Evolutionary conservation across 192 early-diverging fungal genomes (phyloP).

Genomic region (Mortierella claussenii): DNA sequence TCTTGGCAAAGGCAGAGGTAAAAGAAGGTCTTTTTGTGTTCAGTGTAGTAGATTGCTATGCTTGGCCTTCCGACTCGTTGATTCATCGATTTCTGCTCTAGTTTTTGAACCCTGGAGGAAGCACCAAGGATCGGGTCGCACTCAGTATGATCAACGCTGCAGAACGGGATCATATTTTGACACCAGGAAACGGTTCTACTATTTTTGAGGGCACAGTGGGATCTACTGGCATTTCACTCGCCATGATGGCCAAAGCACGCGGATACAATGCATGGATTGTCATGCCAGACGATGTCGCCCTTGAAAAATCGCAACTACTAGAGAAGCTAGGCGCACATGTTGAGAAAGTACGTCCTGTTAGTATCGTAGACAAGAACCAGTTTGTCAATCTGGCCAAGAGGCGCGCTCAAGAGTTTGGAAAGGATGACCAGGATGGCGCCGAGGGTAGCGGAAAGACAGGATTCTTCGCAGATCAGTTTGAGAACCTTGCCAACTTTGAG

Average conservation of each 20-base stretch:
- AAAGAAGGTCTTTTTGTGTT: not conserved
- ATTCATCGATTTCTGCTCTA: conserved; percentile 30
- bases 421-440: conserved; percentile 4
- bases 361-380: conserved; percentile 90
- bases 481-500: conserved; percentile 86
- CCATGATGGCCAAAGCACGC: conserved; percentile 87
- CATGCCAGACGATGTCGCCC: conserved; percentile 94
- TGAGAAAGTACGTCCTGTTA: conserved; percentile 90
- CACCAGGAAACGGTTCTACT: conserved; percentile 77
- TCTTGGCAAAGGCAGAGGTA: conserved; percentile 69
- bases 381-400: conserved; percentile 91
- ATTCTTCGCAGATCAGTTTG: conserved; percentile 95
- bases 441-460: conserved; percentile 46
- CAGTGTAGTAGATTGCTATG: too few species aligned
- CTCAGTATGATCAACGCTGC: conserved; percentile 85
- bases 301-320: conserved; percentile 89
- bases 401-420: conserved; percentile 75
- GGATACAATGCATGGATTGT: conserved; percentile 96
- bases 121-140: conserved; percentile 94
- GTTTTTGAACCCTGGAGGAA: conserved; percentile 93
- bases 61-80: too few species aligned
- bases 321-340: conserved; percentile 87
- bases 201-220: conserved; percentile 98
- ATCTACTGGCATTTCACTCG: conserved; percentile 95
- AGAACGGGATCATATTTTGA: conserved; percentile 73